Percentiles rank a stretch among this genome's conserved stretches.
Evolutionary conservation across 75 land plant species (phyloP).

Genomic region (Ceratopteris richardii): DNA sequence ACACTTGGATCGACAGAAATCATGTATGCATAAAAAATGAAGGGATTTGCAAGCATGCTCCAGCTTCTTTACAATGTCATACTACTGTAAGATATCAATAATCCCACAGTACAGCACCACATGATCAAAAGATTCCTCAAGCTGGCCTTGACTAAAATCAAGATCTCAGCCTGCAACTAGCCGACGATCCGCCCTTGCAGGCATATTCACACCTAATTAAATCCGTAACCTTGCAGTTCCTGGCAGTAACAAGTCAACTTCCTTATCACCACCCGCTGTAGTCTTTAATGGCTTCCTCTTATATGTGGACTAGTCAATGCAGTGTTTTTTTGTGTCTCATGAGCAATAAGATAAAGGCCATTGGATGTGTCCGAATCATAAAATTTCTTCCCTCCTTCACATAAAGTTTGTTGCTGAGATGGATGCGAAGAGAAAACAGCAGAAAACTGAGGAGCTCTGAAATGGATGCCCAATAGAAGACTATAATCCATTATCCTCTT

Average conservation of each 20-base stretch:
- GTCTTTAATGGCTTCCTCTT: conserved; percentile 82
- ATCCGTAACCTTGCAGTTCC: conserved; percentile 92
- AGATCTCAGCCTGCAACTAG: too few relatives aligned
- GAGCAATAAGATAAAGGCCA: conserved; percentile 61
- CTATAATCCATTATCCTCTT: conserved; percentile 88
- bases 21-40: conserved; percentile 81
- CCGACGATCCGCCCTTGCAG: too few relatives aligned
- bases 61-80: conserved; percentile 77
- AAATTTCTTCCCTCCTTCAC: too few relatives aligned
- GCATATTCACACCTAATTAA: too few relatives aligned
- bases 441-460: conserved; percentile 56
- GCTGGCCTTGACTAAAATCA: conserved; percentile 17
- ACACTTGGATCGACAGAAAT: conserved; percentile 93
- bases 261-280: conserved; percentile 71
- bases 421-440: conserved; percentile 12
- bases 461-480: conserved; percentile 74
- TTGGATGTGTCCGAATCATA: too few relatives aligned
- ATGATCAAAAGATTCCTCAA: too few relatives aligned
- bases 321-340: conserved; percentile 46
- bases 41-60: conserved; percentile 94
- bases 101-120: too few relatives aligned
- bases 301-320: conserved; percentile 74
- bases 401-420: too few relatives aligned
- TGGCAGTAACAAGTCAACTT: conserved; percentile 90
- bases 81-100: conserved; percentile 91